Evolutionary conservation across 2,329 filamentous ascomycete genomes (phyloP).

Genomic region (Rhinocladiella mackenziei): DNA sequence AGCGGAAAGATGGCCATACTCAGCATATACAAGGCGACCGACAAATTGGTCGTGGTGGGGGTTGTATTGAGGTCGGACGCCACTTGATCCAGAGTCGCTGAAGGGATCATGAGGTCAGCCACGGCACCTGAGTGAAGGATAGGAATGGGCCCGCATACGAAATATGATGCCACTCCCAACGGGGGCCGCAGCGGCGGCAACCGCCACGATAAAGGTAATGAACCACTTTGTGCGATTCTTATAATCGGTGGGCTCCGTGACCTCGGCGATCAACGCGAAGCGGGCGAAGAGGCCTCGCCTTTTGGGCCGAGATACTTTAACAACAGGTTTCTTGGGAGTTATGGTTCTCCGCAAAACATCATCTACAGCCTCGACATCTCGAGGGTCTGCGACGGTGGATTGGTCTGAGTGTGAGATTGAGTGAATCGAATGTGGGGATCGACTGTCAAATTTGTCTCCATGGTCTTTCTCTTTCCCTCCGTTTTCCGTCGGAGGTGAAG

Average conservation of each 20-base stretch:
- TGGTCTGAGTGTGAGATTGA: conserved; percentile 9
- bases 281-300: conserved; percentile 70
- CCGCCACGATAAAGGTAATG: conserved; percentile 71
- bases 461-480: conserved; percentile 9
- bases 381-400: conserved; percentile 16
- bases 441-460: too few species aligned
- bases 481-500: conserved; percentile 3
- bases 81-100: conserved; percentile 66
- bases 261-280: conserved; percentile 71
- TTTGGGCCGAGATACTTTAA: conserved; percentile 49
- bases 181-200: conserved; percentile 73
- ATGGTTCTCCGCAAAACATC: conserved; percentile 28
- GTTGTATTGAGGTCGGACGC: conserved; percentile 58
- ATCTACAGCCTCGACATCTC: conserved; percentile 21
- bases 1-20: conserved; percentile 78
- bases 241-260: conserved; percentile 72
- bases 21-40: conserved; percentile 76
- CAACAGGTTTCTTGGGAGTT: conserved; percentile 37
- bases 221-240: conserved; percentile 73
- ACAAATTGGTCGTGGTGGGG: conserved; percentile 67
- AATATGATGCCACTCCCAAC: conserved; percentile 82
- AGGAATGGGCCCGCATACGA: conserved; percentile 54
- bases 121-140: too few species aligned
- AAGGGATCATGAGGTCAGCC: too few species aligned
- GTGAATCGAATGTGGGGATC: conserved; percentile 13